These are phyloP conservation scores for Kalmanozyma brasiliensis DNA, from an alignment of 1,284 basidiomycete genomes.

Conservation along the genomic window DNA sequence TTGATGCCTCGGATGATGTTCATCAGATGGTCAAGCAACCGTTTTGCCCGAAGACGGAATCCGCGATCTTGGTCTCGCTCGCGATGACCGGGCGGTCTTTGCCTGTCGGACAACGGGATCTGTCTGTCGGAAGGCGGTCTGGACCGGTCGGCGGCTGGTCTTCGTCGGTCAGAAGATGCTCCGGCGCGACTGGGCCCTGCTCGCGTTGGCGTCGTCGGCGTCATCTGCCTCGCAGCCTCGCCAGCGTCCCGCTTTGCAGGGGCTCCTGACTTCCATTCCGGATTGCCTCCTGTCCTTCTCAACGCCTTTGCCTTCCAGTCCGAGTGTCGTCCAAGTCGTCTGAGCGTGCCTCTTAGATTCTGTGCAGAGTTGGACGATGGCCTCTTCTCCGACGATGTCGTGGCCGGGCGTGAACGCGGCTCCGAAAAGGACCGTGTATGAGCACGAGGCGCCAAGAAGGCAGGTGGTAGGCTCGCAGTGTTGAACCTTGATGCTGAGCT, in stretches of 20 bases:
- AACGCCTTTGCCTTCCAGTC: slow-evolving; percentile 20
- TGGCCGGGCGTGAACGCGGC: background rate
- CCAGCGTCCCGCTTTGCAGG: background rate
- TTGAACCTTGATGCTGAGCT: background rate
- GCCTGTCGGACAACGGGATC: background rate
- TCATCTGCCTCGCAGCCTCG: no score
- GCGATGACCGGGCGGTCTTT: background rate
- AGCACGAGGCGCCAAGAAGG: slow-evolving; percentile 20
- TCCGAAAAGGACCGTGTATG: slow-evolving; percentile 15
- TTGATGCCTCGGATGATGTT: slow-evolving; percentile 1
- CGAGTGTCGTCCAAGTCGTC: slow-evolving; percentile 14
- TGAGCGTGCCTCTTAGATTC: slow-evolving; percentile 22
- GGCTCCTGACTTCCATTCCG: background rate
- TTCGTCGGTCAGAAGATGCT: no score
- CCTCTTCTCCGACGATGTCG: slow-evolving; percentile 1
- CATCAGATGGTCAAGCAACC: slow-evolving; percentile 9
- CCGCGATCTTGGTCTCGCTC: slow-evolving; percentile 8
- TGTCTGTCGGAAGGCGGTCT: background rate
- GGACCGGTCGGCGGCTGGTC: no score
- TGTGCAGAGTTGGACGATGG: slow-evolving; percentile 16
- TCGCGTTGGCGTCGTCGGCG: no score
- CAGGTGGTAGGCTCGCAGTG: slow-evolving; percentile 12
- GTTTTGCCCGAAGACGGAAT: slow-evolving; percentile 23
- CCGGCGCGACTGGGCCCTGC: no score
- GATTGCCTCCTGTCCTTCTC: background rate